These are phyloP conservation scores for Mycosphaerella arachidis DNA, from an alignment of 2,329 filamentous ascomycete species.

Conservation along the genomic window DNA sequence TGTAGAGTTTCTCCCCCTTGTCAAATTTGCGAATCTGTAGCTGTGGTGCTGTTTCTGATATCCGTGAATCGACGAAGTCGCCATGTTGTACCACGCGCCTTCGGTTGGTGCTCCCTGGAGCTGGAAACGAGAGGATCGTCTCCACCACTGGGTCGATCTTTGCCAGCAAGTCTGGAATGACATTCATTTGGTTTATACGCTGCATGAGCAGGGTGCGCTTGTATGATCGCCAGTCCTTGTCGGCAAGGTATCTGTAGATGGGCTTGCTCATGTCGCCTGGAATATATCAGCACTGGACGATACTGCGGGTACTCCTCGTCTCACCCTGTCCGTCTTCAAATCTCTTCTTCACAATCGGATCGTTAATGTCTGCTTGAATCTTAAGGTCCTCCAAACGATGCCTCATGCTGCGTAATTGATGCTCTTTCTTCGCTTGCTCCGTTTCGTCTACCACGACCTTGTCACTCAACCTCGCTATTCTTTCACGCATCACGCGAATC, in stretches of 20 bases:
- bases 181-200: conserved; percentile 78
- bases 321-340: conserved; percentile 89
- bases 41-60: conserved; percentile 69
- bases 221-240: conserved; percentile 82
- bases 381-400: conserved; percentile 72
- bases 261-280: conserved; percentile 88
- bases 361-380: conserved; percentile 89
- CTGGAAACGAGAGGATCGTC: conserved; percentile 73
- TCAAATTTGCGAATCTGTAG: conserved; percentile 84
- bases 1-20: conserved; percentile 73
- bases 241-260: conserved; percentile 86
- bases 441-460: conserved; percentile 33
- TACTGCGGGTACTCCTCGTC: conserved; percentile 23
- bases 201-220: conserved; percentile 75
- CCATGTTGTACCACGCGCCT: conserved; percentile 65
- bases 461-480: conserved; percentile 64
- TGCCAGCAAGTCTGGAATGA: conserved; percentile 83
- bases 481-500: conserved; percentile 63
- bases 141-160: conserved; percentile 73
- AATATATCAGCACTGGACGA: background rate
- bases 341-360: conserved; percentile 84
- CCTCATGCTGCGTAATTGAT: conserved; percentile 64
- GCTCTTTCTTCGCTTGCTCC: conserved; percentile 50
- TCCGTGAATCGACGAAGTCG: conserved; percentile 67
- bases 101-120: conserved; percentile 32